Conservation (phyloP, 2,329 filamentous ascomycete genomes). For the Clonostachys rhizophaga region DNA sequence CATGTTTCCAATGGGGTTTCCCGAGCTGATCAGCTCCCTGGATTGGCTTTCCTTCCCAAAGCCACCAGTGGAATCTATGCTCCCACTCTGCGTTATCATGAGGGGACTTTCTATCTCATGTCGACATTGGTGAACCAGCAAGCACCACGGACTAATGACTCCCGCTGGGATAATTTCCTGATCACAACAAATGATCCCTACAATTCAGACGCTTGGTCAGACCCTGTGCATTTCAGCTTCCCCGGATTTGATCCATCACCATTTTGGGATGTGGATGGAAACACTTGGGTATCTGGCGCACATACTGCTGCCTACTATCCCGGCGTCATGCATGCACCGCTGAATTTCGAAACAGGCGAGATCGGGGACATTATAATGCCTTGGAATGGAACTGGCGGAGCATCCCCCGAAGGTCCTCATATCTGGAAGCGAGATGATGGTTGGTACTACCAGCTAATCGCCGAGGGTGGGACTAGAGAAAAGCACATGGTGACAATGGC, state of each 20-base stretch:
- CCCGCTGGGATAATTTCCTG: constrained; percentile 20
- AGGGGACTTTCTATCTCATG: constrained; percentile 37
- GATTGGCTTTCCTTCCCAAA: constrained; percentile 10
- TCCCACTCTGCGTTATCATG: constrained; percentile 32
- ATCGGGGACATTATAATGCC: constrained; percentile 20
- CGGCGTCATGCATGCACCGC: constrained; percentile 12
- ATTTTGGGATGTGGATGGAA: constrained; percentile 12
- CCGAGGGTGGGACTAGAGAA: constrained; percentile 39
- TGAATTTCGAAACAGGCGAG: constrained; percentile 26
- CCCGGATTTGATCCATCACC: constrained; percentile 10
- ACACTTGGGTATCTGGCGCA: constrained; percentile 28
- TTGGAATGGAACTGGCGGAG: constrained; percentile 37
- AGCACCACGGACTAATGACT: constrained; percentile 15
- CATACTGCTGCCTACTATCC: constrained; percentile 9
- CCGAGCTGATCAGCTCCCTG: constrained; percentile 32
- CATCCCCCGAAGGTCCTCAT: constrained; percentile 36
- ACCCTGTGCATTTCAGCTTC: constrained; percentile 13
- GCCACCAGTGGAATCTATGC: constrained; percentile 40
- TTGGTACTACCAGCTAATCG: constrained; percentile 42
- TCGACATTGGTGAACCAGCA: constrained; percentile 31
- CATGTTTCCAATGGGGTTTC: constrained; percentile 17
- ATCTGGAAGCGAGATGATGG: constrained; percentile 31
- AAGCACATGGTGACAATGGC: constrained; percentile 37
- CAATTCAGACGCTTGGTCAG: constrained; percentile 29
- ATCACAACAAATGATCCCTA: constrained; percentile 33